Conservation (phyloP, 768 basidiomycete genomes). For the Rhizopogon salebrosus region DNA sequence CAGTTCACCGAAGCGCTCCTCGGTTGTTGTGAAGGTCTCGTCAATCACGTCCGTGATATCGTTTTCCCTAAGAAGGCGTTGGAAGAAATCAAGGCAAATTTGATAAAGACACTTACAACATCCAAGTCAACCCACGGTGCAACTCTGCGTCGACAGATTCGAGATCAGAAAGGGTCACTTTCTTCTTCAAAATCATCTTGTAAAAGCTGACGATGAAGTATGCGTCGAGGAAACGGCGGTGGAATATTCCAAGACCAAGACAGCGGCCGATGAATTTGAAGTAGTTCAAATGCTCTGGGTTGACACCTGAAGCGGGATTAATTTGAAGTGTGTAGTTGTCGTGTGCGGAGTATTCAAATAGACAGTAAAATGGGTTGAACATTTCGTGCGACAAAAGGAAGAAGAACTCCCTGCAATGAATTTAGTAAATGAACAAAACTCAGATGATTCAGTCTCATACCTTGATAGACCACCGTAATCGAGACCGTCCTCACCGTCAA, state of each 20-base stretch:
- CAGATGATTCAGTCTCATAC: slow-evolving; percentile 35
- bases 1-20: slow-evolving; percentile 98
- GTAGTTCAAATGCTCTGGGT: slow-evolving; percentile 99
- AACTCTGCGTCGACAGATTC: slow-evolving; percentile 97
- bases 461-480: slow-evolving; percentile 98
- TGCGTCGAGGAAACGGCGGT: slow-evolving; percentile 96
- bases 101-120: slow-evolving; percentile 64
- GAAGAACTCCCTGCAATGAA: slow-evolving; percentile 85
- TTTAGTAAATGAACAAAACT: slow-evolving; percentile 6
- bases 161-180: slow-evolving; percentile 88
- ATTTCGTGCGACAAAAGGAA: slow-evolving; percentile 99
- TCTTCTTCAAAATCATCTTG: slow-evolving; percentile 99
- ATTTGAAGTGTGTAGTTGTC: slow-evolving; percentile 99
- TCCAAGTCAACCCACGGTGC: slow-evolving; percentile 95
- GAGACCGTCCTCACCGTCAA: slow-evolving; percentile 97
- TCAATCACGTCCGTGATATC: slow-evolving; percentile 98
- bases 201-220: slow-evolving; percentile 99
- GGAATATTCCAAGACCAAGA: slow-evolving; percentile 96
- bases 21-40: slow-evolving; percentile 94
- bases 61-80: slow-evolving; percentile 65
- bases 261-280: slow-evolving; percentile 99
- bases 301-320: slow-evolving; percentile 96
- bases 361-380: slow-evolving; percentile 99
- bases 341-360: slow-evolving; percentile 99
- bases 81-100: slow-evolving; percentile 2